Conservation (phyloP, 768 basidiomycete species). For the Coprinopsis strossmayeri region DNA sequence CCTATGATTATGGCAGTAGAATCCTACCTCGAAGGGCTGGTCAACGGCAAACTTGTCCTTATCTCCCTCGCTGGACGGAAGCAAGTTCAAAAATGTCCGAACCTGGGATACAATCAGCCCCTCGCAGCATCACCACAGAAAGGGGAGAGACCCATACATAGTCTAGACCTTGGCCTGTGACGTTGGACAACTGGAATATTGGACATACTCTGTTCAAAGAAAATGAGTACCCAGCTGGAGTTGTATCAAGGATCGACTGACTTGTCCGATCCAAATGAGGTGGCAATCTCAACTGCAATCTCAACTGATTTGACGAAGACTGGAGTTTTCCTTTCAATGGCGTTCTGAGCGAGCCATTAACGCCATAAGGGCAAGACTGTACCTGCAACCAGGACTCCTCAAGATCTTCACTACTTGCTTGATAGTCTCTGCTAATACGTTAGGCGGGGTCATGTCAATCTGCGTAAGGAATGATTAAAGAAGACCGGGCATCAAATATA, state of each 20-base stretch:
- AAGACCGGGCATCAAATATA: not conserved
- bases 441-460: slow-evolving; percentile 97
- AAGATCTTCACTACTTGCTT: slow-evolving; percentile 92
- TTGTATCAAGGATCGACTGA: slow-evolving; percentile 21
- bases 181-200: slow-evolving; percentile 89
- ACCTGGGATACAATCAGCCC: slow-evolving; percentile 36
- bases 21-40: slow-evolving; percentile 72
- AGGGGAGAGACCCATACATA: slow-evolving; percentile 36
- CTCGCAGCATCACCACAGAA: slow-evolving; percentile 1
- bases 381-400: slow-evolving; percentile 90
- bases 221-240: not conserved
- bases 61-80: slow-evolving; percentile 84
- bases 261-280: slow-evolving; percentile 70
- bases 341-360: not conserved
- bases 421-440: slow-evolving; percentile 84
- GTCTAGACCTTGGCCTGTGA: slow-evolving; percentile 88
- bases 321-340: slow-evolving; percentile 55
- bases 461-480: slow-evolving; percentile 16
- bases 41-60: slow-evolving; percentile 73
- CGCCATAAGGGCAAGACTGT: not conserved
- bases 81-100: slow-evolving; percentile 83
- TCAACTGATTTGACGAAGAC: slow-evolving; percentile 83
- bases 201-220: slow-evolving; percentile 65
- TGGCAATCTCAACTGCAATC: slow-evolving; percentile 72
- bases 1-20: no score